These are phyloP conservation scores for Dipteronia sinensis DNA, from an alignment of 345 rosid species.

Conservation along the genomic window DNA sequence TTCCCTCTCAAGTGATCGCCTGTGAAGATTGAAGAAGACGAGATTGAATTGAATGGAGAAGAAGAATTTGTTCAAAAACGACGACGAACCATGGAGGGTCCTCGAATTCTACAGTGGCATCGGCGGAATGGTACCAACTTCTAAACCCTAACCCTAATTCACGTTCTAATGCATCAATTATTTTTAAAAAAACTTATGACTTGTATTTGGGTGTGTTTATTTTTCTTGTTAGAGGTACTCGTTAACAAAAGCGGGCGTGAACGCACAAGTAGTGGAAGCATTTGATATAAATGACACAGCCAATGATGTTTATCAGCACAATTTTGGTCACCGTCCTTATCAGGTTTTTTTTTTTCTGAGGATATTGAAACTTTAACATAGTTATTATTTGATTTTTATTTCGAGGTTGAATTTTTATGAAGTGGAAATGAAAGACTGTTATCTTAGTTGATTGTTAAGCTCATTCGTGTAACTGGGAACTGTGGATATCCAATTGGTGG, in stretches of 20 bases:
- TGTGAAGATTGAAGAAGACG: background rate
- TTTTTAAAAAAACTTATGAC: too few relatives aligned
- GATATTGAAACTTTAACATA: background rate
- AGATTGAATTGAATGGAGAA: constrained; percentile 35
- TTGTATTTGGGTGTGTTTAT: background rate
- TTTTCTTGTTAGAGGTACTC: constrained; percentile 64
- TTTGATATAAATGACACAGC: constrained; percentile 89
- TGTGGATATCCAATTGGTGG: too few relatives aligned
- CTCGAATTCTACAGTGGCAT: constrained; percentile 94
- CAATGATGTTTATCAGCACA: constrained; percentile 86
- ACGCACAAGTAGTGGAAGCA: constrained; percentile 67
- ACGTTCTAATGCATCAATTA: too few relatives aligned
- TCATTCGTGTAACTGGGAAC: too few relatives aligned
- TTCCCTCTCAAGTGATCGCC: background rate
- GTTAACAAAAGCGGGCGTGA: constrained; percentile 55
- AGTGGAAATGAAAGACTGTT: background rate
- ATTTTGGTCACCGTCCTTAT: constrained; percentile 83
- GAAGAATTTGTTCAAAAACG: constrained; percentile 25
- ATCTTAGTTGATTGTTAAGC: too few relatives aligned
- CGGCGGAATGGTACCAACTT: constrained; percentile 77
- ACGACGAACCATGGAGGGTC: constrained; percentile 65
- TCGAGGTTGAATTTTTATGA: background rate
- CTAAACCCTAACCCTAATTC: background rate
- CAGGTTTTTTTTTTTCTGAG: constrained; percentile 49
- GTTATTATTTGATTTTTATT: background rate